Conservation (phyloP, 139 green algal species). For the Desmodesmus armatus region DNA sequence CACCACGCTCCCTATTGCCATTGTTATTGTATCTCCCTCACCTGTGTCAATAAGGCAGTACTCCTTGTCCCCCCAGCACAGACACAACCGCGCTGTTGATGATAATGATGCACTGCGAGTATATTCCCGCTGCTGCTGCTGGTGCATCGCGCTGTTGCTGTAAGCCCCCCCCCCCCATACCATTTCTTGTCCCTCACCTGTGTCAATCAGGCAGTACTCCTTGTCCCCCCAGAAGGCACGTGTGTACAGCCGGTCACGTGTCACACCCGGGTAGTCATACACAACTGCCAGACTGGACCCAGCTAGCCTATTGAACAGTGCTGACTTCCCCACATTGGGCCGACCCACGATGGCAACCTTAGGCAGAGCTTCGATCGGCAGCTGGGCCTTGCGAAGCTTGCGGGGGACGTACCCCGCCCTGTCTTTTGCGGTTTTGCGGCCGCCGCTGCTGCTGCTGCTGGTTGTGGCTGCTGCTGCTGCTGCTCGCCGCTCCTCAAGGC, state of each 20-base stretch:
- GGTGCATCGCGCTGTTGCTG: not conserved
- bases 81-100: not conserved
- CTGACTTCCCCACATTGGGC: slow-evolving; percentile 97
- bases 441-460: slow-evolving; percentile 7
- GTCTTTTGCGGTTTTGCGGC: too few species aligned
- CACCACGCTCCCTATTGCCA: too few species aligned
- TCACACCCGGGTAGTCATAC: slow-evolving; percentile 95
- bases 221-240: slow-evolving; percentile 87
- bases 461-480: slow-evolving; percentile 27
- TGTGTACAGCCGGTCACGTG: slow-evolving; percentile 92
- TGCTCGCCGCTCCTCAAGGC: slow-evolving; percentile 34
- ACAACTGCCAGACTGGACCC: slow-evolving; percentile 91
- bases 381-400: slow-evolving; percentile 45
- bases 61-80: slow-evolving; percentile 86
- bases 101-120: not conserved
- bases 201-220: slow-evolving; percentile 98
- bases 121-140: not conserved
- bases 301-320: slow-evolving; percentile 96
- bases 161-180: not conserved
- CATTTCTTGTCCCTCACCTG: slow-evolving; percentile 66
- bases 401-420: slow-evolving; percentile 23
- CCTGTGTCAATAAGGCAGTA: slow-evolving; percentile 98
- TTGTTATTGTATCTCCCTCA: slow-evolving; percentile 2
- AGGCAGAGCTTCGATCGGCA: slow-evolving; percentile 53
- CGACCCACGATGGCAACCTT: slow-evolving; percentile 91